A percentile compares a stretch with the other conserved stretches of the same genome.
phyloP scores from a whole-genome alignment of 2,329 filamentous ascomycete species.

The Nemania serpens region DNA sequence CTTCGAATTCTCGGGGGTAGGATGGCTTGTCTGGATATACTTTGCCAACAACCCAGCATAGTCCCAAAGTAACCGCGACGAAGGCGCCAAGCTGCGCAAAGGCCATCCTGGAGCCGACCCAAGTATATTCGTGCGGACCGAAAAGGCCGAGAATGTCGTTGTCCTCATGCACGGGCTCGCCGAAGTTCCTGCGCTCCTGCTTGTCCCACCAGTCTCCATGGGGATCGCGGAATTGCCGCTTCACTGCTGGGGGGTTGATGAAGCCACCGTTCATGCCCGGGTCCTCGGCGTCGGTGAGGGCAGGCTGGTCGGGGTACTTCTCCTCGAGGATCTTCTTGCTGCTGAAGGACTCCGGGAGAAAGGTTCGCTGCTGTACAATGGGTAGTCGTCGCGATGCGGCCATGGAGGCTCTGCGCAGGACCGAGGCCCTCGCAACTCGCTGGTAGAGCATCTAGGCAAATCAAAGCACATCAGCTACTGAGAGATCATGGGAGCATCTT shows the following conservation, averaged over 20 bases:
- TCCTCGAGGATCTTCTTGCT: conserved; percentile 54
- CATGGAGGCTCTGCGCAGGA: conserved; percentile 52
- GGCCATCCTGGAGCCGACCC: conserved; percentile 73
- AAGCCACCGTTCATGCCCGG: conserved; percentile 83
- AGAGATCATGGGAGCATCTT: not conserved
- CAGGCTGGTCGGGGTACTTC: conserved; percentile 56
- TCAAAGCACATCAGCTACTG: conserved; percentile 3
- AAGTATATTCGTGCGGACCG: conserved; percentile 86
- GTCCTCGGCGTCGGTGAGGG: conserved; percentile 63
- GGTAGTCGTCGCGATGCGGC: conserved; percentile 53
- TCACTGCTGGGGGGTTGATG: conserved; percentile 76
- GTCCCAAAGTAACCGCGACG: conserved; percentile 63
- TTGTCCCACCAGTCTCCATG: conserved; percentile 96
- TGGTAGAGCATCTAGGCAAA: conserved; percentile 62
- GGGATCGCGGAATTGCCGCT: conserved; percentile 91
- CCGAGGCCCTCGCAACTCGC: conserved; percentile 59
- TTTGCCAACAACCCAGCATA: conserved; percentile 69
- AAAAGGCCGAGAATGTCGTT: conserved; percentile 92
- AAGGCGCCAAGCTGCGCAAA: conserved; percentile 71
- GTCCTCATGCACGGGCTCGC: conserved; percentile 95
- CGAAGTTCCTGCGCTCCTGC: conserved; percentile 95
- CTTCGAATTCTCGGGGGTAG: conserved; percentile 72
- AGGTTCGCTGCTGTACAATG: conserved; percentile 61
- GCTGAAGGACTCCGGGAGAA: conserved; percentile 56
- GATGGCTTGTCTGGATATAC: conserved; percentile 75